Evolutionary conservation across 2,329 filamentous ascomycete species (phyloP).

Genomic region (Aspergillus calidoustus): DNA sequence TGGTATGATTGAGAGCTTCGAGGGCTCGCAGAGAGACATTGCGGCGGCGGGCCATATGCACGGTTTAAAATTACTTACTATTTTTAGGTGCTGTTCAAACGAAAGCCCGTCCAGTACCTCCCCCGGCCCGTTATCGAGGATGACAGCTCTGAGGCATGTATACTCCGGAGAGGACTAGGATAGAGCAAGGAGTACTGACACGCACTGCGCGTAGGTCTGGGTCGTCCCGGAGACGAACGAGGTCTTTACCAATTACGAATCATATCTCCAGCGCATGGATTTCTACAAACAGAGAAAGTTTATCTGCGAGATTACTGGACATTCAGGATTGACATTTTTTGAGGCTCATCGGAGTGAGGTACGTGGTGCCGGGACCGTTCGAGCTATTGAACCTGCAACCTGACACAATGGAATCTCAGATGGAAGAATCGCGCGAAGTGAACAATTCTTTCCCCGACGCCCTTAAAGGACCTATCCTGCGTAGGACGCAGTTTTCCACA

Average conservation of each 20-base stretch:
- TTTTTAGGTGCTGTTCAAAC: conserved; percentile 86
- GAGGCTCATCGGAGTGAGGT: conserved; percentile 92
- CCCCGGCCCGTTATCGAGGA: conserved; percentile 73
- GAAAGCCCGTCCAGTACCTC: conserved; percentile 88
- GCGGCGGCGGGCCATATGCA: not conserved
- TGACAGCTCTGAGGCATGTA: conserved; percentile 78
- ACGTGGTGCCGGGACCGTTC: conserved; percentile 42
- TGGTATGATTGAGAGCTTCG: conserved; percentile 34
- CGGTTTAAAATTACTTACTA: conserved; percentile 25
- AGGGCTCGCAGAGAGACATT: not conserved
- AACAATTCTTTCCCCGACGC: conserved; percentile 90
- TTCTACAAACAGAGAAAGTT: conserved; percentile 94
- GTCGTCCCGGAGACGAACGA: conserved; percentile 88
- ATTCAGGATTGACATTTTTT: conserved; percentile 88
- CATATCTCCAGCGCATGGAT: conserved; percentile 83
- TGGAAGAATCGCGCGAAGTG: conserved; percentile 81
- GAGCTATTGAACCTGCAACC: conserved; percentile 1
- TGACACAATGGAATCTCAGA: conserved; percentile 50
- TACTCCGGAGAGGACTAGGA: conserved; percentile 14
- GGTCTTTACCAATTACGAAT: conserved; percentile 85
- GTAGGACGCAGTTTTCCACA: conserved; percentile 88
- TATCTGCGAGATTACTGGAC: conserved; percentile 94
- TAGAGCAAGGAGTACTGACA: conserved; percentile 19
- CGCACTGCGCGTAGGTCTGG: conserved; percentile 70
- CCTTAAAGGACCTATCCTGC: conserved; percentile 86